Evolutionary conservation across 495 filamentous ascomycete species (phyloP).

Genomic region (Talaromyces wortmannii): DNA sequence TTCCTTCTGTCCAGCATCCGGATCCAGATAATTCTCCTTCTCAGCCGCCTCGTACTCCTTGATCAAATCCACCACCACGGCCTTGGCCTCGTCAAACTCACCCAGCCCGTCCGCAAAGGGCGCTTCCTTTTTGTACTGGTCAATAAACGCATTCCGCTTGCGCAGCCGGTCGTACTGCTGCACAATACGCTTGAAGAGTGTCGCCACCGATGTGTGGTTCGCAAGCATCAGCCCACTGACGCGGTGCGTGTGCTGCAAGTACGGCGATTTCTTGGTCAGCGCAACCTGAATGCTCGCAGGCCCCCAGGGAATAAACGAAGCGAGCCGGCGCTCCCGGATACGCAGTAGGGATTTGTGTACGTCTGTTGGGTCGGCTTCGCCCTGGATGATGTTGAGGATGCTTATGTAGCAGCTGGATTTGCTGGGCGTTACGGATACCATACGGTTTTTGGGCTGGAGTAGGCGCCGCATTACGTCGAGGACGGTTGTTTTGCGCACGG

Average conservation of each 20-base stretch:
- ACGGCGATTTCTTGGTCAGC: constrained; percentile 91
- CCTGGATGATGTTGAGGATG: constrained; percentile 97
- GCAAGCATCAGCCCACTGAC: constrained; percentile 96
- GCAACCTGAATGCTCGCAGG: constrained; percentile 97
- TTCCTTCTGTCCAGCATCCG: constrained; percentile 49
- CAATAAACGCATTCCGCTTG: constrained; percentile 94
- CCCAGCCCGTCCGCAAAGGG: constrained; percentile 85
- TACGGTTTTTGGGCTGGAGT: constrained; percentile 95
- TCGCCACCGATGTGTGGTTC: constrained; percentile 96
- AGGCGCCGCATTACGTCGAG: constrained; percentile 95
- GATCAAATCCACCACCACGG: constrained; percentile 82
- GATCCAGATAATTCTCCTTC: constrained; percentile 76
- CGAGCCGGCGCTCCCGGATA: constrained; percentile 88
- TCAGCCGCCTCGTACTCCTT: constrained; percentile 95
- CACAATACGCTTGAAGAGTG: constrained; percentile 90
- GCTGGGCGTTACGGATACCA: constrained; percentile 92
- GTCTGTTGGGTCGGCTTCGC: constrained; percentile 95
- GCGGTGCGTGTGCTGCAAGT: constrained; percentile 78
- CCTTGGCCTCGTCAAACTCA: constrained; percentile 90
- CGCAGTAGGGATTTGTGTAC: constrained; percentile 95
- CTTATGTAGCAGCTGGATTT: constrained; percentile 99
- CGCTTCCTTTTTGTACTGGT: constrained; percentile 89
- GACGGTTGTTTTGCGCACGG: constrained; percentile 94
- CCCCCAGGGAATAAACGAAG: constrained; percentile 99
- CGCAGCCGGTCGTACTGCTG: constrained; percentile 84